These are phyloP conservation scores for Annona squamosa DNA, from an alignment of 164 flowering plant species.

Conservation along the genomic window DNA sequence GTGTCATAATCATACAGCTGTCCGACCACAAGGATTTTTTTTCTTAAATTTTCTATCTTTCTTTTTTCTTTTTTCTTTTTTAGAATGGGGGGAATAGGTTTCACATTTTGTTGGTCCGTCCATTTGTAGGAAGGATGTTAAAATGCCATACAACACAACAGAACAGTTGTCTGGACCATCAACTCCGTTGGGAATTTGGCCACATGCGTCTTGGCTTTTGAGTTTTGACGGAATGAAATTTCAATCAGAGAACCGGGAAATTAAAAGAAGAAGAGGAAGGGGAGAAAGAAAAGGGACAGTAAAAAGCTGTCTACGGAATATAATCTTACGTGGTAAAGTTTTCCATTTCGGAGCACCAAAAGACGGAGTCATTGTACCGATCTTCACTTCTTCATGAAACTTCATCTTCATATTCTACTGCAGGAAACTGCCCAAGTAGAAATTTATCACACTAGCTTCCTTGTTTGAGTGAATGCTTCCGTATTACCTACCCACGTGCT, in stretches of 20 bases:
- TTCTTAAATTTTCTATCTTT: too few species aligned
- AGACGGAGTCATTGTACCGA: neutral
- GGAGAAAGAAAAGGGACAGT: too few species aligned
- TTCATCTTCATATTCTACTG: neutral
- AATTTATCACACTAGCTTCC: neutral
- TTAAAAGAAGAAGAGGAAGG: too few species aligned
- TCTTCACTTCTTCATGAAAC: neutral
- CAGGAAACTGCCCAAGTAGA: neutral
- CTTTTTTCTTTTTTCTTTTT: too few species aligned
- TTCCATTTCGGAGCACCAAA: neutral
- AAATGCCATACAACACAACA: neutral
- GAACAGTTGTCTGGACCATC: neutral
- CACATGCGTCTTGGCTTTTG: neutral
- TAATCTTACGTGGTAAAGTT: neutral
- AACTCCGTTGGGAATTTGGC: neutral
- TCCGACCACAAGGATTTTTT: too few species aligned
- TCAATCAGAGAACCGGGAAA: neutral
- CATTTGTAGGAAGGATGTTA: neutral
- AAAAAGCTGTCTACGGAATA: neutral
- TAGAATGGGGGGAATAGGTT: neutral
- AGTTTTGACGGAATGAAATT: neutral
- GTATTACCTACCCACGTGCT: neutral
- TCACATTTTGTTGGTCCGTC: neutral
- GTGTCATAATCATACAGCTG: too few species aligned
- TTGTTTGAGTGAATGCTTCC: neutral